Percentiles rank a stretch among this genome's conserved stretches.
These are phyloP conservation scores for Chimonanthus praecox DNA, from an alignment of 164 flowering plant genomes.

Conservation along the genomic window DNA sequence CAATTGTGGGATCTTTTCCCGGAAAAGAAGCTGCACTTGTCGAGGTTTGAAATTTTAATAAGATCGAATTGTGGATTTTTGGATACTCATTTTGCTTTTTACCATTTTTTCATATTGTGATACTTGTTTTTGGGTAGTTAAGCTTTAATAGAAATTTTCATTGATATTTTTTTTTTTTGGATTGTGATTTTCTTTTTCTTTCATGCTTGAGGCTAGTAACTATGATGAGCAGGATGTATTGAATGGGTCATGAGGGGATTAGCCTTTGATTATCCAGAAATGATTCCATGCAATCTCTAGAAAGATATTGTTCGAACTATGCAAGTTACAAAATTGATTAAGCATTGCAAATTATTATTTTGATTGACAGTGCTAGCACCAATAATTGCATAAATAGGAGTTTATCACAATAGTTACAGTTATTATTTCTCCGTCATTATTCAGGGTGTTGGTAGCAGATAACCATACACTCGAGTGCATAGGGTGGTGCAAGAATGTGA, in stretches of 20 bases:
- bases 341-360: too few species aligned
- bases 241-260: neutral
- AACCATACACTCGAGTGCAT: too few species aligned
- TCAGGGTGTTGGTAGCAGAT: too few species aligned
- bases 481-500: too few species aligned
- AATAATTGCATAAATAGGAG: too few species aligned
- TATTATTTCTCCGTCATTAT: too few species aligned
- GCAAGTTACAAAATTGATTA: too few species aligned
- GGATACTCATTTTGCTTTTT: neutral
- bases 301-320: too few species aligned
- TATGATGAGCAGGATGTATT: neutral
- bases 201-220: neutral
- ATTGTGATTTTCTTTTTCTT: neutral
- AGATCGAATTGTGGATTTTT: neutral
- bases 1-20: constrained; percentile 80
- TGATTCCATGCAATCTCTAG: too few species aligned
- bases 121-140: neutral
- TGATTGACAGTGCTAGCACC: too few species aligned
- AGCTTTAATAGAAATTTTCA: neutral
- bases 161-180: too few species aligned
- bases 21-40: constrained; percentile 90
- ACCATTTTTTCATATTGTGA: neutral
- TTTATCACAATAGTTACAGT: too few species aligned
- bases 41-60: constrained; percentile 46
- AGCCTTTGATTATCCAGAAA: neutral